Conservation (phyloP, 1,284 basidiomycete genomes). For the Agroathelia rolfsii region DNA sequence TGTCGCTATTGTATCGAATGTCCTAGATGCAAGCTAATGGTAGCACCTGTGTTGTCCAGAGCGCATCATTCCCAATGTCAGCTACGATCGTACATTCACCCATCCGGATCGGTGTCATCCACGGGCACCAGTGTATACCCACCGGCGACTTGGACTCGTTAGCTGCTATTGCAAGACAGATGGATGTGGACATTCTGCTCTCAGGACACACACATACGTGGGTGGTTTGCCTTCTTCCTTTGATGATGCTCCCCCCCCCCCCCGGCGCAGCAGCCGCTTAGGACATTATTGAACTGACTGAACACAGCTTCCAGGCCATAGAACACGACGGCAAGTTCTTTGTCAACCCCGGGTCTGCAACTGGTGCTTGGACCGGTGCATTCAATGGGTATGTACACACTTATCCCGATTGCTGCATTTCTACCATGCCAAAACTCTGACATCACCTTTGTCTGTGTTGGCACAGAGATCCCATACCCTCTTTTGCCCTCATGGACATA, state of each 20-base stretch:
- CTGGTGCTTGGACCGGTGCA: conserved; percentile 84
- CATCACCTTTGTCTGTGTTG: background rate
- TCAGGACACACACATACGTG: conserved; percentile 93
- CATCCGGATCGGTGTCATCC: conserved; percentile 88
- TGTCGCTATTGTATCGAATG: conserved; percentile 13
- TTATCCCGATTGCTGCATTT: conserved; percentile 9
- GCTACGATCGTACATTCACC: conserved; percentile 77
- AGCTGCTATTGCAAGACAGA: conserved; percentile 80
- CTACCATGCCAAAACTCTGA: no score
- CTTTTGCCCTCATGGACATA: conserved; percentile 91
- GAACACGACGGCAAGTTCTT: conserved; percentile 91
- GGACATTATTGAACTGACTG: conserved; percentile 1
- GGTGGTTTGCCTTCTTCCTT: conserved; percentile 20
- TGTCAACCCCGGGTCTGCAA: conserved; percentile 92
- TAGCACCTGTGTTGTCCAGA: conserved; percentile 31
- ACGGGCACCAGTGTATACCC: conserved; percentile 92
- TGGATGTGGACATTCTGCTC: conserved; percentile 95
- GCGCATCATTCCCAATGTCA: conserved; percentile 70
- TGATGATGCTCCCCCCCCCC: background rate
- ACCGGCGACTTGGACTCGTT: conserved; percentile 87
- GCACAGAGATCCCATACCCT: conserved; percentile 56
- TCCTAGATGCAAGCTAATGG: background rate
- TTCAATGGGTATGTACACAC: conserved; percentile 46
- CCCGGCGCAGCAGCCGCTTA: background rate
- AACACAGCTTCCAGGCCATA: conserved; percentile 80